Conservation (phyloP, 2,329 filamentous ascomycete genomes). For the Cladosporium phlei region DNA sequence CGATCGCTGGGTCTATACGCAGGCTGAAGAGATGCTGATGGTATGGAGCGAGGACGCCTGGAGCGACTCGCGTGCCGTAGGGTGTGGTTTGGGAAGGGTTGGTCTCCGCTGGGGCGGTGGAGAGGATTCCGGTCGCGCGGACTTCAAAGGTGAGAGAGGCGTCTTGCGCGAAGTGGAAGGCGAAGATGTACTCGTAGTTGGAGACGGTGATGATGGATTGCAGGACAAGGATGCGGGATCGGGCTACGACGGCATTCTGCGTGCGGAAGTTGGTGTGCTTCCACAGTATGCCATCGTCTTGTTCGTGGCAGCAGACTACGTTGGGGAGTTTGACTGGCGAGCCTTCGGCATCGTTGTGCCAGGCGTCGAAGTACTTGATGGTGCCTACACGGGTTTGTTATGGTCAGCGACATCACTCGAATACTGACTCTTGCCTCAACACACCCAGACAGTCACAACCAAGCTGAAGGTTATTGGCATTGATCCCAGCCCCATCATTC, state of each 20-base stretch:
- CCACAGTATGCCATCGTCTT: constrained; percentile 65
- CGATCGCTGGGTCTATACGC: constrained; percentile 61
- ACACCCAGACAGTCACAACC: constrained; percentile 64
- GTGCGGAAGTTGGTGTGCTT: constrained; percentile 68
- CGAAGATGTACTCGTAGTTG: constrained; percentile 68
- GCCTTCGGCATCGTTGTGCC: constrained; percentile 52
- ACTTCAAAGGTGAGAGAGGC: constrained; percentile 59
- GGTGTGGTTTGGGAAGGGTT: constrained; percentile 50
- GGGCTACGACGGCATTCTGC: constrained; percentile 55
- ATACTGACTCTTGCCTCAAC: too few relatives aligned
- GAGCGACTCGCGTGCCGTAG: constrained; percentile 56
- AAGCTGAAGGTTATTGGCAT: constrained; percentile 62
- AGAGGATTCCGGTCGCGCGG: constrained; percentile 64
- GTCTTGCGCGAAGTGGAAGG: constrained; percentile 60
- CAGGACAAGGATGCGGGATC: constrained; percentile 59
- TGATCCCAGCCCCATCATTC: constrained; percentile 62
- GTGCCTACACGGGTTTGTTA: too few relatives aligned
- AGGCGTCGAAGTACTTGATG: constrained; percentile 52
- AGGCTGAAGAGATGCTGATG: constrained; percentile 67
- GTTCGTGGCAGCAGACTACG: constrained; percentile 64
- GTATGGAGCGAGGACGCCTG: constrained; percentile 62
- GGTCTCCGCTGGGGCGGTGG: constrained; percentile 52
- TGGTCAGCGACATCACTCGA: too few relatives aligned
- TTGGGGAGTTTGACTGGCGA: constrained; percentile 52
- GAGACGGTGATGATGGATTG: constrained; percentile 65